Evolutionary conservation across 75 land plant species (phyloP).

Genomic region (Pinus tabuliformis): DNA sequence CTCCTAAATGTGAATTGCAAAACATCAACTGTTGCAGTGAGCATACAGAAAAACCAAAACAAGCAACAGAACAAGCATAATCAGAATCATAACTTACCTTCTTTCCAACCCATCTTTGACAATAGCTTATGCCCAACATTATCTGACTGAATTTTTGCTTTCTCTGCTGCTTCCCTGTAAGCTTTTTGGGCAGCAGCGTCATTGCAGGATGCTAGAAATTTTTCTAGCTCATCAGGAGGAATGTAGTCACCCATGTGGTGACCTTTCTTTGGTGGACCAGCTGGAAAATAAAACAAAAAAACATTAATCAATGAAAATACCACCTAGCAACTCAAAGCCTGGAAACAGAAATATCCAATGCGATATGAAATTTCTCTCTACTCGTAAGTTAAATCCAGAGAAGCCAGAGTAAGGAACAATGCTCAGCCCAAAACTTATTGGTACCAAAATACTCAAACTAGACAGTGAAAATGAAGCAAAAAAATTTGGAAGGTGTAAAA

Average conservation of each 20-base stretch:
- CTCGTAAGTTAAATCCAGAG: not conserved
- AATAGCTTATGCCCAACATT: constrained; percentile 96
- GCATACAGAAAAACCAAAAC: not conserved
- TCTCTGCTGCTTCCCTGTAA: constrained; percentile 76
- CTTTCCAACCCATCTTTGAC: constrained; percentile 99
- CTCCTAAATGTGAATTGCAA: constrained; percentile 45
- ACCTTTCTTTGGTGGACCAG: constrained; percentile 61
- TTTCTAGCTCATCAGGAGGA: constrained; percentile 94
- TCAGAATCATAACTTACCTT: constrained; percentile 47
- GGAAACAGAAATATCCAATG: not conserved
- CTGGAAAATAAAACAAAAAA: not conserved
- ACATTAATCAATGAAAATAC: not conserved
- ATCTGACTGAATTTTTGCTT: constrained; percentile 92
- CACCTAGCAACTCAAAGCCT: not conserved
- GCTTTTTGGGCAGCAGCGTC: constrained; percentile 77
- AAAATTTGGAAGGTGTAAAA: not conserved
- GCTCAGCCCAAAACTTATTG: too few relatives aligned
- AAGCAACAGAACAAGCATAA: not conserved
- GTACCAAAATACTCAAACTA: too few relatives aligned
- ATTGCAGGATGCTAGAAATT: constrained; percentile 86
- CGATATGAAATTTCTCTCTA: not conserved
- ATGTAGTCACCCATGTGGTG: constrained; percentile 99
- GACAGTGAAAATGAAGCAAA: too few relatives aligned
- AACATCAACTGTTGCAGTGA: not conserved
- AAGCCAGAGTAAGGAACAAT: not conserved